Percentiles rank a stretch among this genome's conserved stretches.
Conservation (phyloP, 2,329 filamentous ascomycete genomes). For the Monosporascus sp. region DNA sequence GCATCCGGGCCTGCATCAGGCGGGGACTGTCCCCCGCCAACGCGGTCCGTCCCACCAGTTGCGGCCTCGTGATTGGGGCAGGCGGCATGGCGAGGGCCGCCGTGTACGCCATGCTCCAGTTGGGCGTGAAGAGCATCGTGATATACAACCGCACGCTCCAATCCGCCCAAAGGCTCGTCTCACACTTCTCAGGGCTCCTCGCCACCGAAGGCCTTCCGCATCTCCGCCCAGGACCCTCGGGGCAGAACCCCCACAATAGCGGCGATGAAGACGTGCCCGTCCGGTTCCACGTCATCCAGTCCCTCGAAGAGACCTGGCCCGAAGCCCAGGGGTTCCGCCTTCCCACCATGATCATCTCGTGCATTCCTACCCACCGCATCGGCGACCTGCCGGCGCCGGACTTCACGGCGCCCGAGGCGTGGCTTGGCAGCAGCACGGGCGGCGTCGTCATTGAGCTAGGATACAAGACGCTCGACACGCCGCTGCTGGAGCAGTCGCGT, state of each 20-base stretch:
- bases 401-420: constrained; percentile 62
- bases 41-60: constrained; percentile 49
- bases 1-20: constrained; percentile 67
- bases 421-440: constrained; percentile 67
- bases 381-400: constrained; percentile 60
- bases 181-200: constrained; percentile 60
- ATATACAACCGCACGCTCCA: constrained; percentile 65
- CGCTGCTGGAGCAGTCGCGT: constrained; percentile 63
- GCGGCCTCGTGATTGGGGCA: constrained; percentile 57
- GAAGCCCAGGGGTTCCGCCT: constrained; percentile 41
- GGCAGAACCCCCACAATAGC: constrained; percentile 27
- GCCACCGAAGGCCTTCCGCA: constrained; percentile 36
- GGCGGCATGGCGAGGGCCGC: constrained; percentile 75
- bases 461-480: constrained; percentile 69
- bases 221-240: constrained; percentile 12
- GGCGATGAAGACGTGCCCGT: constrained; percentile 28
- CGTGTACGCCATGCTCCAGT: constrained; percentile 71
- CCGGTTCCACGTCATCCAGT: constrained; percentile 53
- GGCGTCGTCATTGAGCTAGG: constrained; percentile 71
- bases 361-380: constrained; percentile 66
- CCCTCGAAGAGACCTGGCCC: constrained; percentile 59
- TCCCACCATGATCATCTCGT: constrained; percentile 71
- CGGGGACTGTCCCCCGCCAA: constrained; percentile 69
- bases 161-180: constrained; percentile 62
- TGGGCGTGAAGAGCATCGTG: constrained; percentile 71